Conservation (phyloP, 345 rosid species). For the Salix purpurea region DNA sequence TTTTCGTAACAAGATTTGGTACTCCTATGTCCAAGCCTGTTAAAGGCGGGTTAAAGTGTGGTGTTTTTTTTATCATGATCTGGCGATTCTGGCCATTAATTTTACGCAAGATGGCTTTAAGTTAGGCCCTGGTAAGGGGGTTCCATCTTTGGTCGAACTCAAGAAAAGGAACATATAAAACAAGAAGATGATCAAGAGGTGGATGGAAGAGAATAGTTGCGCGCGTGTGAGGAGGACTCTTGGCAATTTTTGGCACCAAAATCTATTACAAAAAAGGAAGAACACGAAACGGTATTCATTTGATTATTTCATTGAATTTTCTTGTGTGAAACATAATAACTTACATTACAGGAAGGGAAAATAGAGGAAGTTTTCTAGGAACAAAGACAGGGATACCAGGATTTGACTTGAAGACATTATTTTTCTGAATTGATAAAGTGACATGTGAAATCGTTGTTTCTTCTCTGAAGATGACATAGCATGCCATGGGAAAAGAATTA, state of each 20-base stretch:
- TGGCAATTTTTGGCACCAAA: slow-evolving; percentile 7
- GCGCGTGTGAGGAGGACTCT: neutral
- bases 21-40: neutral
- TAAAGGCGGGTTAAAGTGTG: neutral
- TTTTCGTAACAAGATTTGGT: neutral
- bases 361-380: neutral
- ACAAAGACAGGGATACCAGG: neutral
- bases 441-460: neutral
- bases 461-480: neutral
- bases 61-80: too few relatives aligned
- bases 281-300: neutral
- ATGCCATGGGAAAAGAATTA: too few relatives aligned
- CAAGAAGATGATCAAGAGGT: neutral
- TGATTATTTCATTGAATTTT: neutral
- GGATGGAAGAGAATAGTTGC: neutral
- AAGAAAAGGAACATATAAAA: neutral
- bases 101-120: slow-evolving; percentile 1
- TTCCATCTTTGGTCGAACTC: neutral
- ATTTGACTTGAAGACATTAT: neutral
- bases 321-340: neutral
- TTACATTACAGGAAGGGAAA: neutral
- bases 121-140: neutral
- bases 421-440: neutral
- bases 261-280: neutral
- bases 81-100: neutral